phyloP scores from a whole-genome alignment of 2,329 filamentous ascomycete genomes.

The Fusarium armeniacum region DNA sequence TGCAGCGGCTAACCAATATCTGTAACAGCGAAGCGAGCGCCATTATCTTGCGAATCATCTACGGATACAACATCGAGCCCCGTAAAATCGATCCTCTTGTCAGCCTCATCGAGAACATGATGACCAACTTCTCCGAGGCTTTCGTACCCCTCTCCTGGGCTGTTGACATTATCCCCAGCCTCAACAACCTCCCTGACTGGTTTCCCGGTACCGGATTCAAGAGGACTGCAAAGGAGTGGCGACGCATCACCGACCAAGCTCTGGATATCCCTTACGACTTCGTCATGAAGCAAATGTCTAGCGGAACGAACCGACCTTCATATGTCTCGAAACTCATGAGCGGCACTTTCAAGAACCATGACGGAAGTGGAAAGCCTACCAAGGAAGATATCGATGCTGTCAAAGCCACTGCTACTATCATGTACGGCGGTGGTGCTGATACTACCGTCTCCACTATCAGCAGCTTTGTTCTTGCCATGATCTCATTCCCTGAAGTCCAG shows the following conservation, averaged over 20 bases:
- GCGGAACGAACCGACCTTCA: constrained; percentile 35
- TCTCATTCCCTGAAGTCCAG: constrained; percentile 45
- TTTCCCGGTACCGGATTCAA: constrained; percentile 53
- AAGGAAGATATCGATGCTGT: constrained; percentile 46
- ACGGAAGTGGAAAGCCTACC: constrained; percentile 7
- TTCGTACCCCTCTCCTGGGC: constrained; percentile 52
- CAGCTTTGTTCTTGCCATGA: constrained; percentile 49
- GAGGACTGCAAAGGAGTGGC: constrained; percentile 49
- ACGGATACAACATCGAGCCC: constrained; percentile 54
- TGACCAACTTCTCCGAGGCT: constrained; percentile 50
- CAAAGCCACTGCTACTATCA: constrained; percentile 44
- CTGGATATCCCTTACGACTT: constrained; percentile 52
- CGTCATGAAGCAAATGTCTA: constrained; percentile 48
- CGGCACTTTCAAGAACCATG: constrained; percentile 27
- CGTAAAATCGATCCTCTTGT: constrained; percentile 52
- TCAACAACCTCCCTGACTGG: constrained; percentile 51
- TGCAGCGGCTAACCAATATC: not conserved
- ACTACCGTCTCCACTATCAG: constrained; percentile 49
- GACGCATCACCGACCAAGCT: constrained; percentile 29
- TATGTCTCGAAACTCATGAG: constrained; percentile 50
- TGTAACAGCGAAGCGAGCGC: constrained; percentile 48
- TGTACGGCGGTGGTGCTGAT: constrained; percentile 52
- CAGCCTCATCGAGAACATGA: constrained; percentile 48
- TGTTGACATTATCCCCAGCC: constrained; percentile 52
- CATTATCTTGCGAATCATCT: constrained; percentile 50